Percentiles rank a stretch among this genome's conserved stretches.
Evolutionary conservation across 257 asterid species (phyloP).

Genomic region (Plantago major): DNA sequence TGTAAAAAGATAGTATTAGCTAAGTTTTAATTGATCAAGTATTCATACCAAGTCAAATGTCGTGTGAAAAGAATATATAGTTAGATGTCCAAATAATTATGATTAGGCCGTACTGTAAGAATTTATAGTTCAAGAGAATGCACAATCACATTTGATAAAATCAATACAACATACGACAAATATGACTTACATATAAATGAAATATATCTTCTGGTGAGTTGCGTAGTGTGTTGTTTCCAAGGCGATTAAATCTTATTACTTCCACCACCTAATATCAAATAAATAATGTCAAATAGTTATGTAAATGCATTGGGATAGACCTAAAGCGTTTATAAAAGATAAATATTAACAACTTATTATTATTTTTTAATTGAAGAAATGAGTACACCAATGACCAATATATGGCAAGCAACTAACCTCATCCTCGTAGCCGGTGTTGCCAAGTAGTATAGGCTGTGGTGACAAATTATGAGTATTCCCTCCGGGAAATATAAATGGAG

Average conservation of each 20-base stretch:
- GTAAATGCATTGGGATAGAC: no score
- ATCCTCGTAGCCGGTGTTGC: constrained; percentile 30
- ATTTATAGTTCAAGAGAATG: background rate
- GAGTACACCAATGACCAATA: no score
- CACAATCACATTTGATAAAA: background rate
- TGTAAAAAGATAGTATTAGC: background rate
- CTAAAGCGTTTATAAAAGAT: constrained; percentile 5
- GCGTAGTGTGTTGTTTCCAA: constrained; percentile 14
- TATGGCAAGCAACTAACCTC: constrained; percentile 28
- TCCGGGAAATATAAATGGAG: constrained; percentile 30
- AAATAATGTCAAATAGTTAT: no score
- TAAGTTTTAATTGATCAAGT: background rate
- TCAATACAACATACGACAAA: background rate
- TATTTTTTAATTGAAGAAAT: background rate
- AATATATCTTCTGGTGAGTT: constrained; percentile 25
- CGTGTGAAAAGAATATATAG: no score
- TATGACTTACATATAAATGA: constrained; percentile 32
- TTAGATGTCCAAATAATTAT: no score
- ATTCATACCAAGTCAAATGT: no score
- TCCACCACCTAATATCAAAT: constrained; percentile 29
- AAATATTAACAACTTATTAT: background rate
- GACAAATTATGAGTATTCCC: constrained; percentile 18
- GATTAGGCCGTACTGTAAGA: no score
- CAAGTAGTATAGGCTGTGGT: constrained; percentile 26
- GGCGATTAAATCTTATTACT: constrained; percentile 21